Percentiles rank a stretch among this genome's conserved stretches.
Evolutionary conservation across 192 early-diverging fungal genomes (phyloP).

Genomic region (Rhizophlyctis rosea): DNA sequence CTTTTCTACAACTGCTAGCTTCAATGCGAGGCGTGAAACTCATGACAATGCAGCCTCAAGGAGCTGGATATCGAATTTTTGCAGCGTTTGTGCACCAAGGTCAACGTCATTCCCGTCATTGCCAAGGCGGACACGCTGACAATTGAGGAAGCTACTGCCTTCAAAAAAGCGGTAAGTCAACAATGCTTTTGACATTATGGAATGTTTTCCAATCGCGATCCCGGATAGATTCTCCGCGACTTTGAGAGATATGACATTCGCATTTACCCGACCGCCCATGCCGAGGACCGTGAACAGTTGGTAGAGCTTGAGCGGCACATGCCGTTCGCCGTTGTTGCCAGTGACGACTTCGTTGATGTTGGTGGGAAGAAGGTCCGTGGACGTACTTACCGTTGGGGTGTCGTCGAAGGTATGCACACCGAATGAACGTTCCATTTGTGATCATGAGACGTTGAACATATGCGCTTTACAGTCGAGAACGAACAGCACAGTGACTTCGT

Average conservation of each 20-base stretch:
- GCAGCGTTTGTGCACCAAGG: conserved; percentile 82
- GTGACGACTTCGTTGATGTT: conserved; percentile 78
- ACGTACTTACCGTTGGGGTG: conserved; percentile 93
- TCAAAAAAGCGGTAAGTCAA: conserved; percentile 76
- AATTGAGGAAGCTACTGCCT: conserved; percentile 74
- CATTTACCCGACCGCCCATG: conserved; percentile 71
- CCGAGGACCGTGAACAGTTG: conserved; percentile 66
- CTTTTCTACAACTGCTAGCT: neutral
- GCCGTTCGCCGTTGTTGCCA: conserved; percentile 95
- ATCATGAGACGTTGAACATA: neutral
- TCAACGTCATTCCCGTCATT: conserved; percentile 96
- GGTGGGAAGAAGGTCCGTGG: conserved; percentile 89
- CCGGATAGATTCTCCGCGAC: conserved; percentile 65
- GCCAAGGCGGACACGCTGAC: conserved; percentile 92
- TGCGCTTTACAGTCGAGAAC: conserved; percentile 71
- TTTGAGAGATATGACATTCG: conserved; percentile 62
- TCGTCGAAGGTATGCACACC: conserved; percentile 70
- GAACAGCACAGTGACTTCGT: conserved; percentile 96
- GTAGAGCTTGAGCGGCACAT: conserved; percentile 69
- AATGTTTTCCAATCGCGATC: conserved; percentile 22
- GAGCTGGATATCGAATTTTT: conserved; percentile 86
- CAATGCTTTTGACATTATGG: neutral
- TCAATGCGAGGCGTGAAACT: too few species aligned
- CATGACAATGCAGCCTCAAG: conserved; percentile 39
- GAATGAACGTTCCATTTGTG: neutral